Conservation (phyloP, 768 basidiomycete species). For the Hygrocybe punicea region DNA sequence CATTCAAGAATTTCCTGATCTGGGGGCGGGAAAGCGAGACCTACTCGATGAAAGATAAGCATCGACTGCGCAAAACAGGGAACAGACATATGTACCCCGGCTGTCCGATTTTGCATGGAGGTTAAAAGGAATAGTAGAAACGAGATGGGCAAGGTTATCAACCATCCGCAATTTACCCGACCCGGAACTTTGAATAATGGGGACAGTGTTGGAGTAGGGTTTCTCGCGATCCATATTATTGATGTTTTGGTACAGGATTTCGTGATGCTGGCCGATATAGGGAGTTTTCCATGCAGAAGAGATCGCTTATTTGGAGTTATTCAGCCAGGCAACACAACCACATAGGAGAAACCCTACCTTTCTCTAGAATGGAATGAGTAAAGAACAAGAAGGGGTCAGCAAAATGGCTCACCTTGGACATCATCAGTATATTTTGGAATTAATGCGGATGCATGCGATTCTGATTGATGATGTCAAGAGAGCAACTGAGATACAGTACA, state of each 20-base stretch:
- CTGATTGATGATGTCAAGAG: too few species aligned
- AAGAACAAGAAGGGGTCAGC: too few species aligned
- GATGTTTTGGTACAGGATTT: neutral
- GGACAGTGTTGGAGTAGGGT: conserved; percentile 13
- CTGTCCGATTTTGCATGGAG: neutral
- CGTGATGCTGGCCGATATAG: neutral
- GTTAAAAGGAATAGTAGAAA: conserved; percentile 18
- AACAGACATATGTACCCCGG: too few species aligned
- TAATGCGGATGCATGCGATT: too few species aligned
- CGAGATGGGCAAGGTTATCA: conserved; percentile 11
- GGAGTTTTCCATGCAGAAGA: neutral
- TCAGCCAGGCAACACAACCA: neutral
- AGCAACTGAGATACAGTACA: too few species aligned
- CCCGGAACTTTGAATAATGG: conserved; percentile 18
- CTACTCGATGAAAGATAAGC: too few species aligned
- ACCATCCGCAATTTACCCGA: conserved; percentile 19
- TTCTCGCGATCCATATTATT: neutral
- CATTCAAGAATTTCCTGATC: too few species aligned
- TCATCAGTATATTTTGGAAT: too few species aligned
- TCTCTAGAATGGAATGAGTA: too few species aligned
- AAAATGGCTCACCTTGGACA: too few species aligned
- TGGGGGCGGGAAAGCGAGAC: too few species aligned
- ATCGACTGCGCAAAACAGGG: too few species aligned
- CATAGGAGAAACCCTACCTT: neutral
- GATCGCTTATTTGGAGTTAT: neutral